phyloP scores from a whole-genome alignment of 225 moss, liverwort and hornwort species.

The Bryum argenteum region DNA sequence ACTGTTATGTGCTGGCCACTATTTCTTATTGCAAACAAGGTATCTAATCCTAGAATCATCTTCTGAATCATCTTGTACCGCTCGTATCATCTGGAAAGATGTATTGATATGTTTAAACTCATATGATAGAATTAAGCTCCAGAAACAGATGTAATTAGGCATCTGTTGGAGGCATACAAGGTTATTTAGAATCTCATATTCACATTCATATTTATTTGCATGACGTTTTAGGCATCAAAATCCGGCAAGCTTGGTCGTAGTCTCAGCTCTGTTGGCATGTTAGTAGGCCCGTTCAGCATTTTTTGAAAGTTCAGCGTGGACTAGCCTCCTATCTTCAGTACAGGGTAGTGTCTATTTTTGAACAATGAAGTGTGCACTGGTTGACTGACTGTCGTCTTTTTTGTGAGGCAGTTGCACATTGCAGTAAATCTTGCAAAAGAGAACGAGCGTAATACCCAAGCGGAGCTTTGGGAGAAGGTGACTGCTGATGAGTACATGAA shows the following conservation, averaged over 20 bases:
- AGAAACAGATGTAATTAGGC: not conserved
- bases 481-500: slow-evolving; percentile 86
- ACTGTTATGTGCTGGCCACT: slow-evolving; percentile 79
- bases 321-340: not conserved
- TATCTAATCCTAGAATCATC: slow-evolving; percentile 25
- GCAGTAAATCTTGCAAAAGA: slow-evolving; percentile 88
- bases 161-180: slow-evolving; percentile 5
- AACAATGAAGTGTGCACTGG: slow-evolving; percentile 3
- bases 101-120: slow-evolving; percentile 4
- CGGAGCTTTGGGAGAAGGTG: slow-evolving; percentile 75
- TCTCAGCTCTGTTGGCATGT: slow-evolving; percentile 19
- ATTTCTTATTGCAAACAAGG: slow-evolving; percentile 97
- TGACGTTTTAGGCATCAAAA: not conserved
- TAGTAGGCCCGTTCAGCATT: slow-evolving; percentile 4
- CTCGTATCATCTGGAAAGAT: slow-evolving; percentile 9
- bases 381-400: slow-evolving; percentile 23
- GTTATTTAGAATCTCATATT: not conserved
- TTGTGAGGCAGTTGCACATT: slow-evolving; percentile 74
- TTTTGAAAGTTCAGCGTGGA: slow-evolving; percentile 2
- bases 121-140: slow-evolving; percentile 4
- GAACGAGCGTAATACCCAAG: slow-evolving; percentile 49
- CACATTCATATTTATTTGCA: too few relatives aligned
- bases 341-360: not conserved
- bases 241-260: slow-evolving; percentile 15
- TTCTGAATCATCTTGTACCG: not conserved